Evolutionary conservation across 257 asterid genomes (phyloP), one percentile per base, ranked within the genome.

Genomic region (Fraxinus excelsior): DNA sequence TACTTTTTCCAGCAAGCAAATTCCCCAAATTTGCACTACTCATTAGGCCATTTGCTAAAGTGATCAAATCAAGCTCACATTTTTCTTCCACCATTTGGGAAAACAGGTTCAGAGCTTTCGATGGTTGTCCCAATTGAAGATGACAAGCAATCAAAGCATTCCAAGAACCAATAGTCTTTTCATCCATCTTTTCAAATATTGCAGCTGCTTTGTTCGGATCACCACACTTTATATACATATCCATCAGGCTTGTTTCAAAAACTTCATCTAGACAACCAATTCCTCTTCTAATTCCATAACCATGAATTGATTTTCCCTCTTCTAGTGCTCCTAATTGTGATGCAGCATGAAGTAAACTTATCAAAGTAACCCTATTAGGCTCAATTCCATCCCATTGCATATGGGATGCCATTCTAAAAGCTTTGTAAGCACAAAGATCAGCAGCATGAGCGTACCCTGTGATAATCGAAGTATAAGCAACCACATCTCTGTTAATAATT

Each of bases 341-440:
- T 28, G 89, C 91, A 26, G 91, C 89, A 65, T 81, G 89, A 31
- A 90, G 82, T 76, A 90, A 84, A 78, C 91, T 88, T 84, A 87
- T 90, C 74, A 88, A 78, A 7, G 96, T 90, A n/a, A 90, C 90
- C 67, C 93, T 79, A 42, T 87, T 88, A 2, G 93, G 96, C 76
- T 85, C 93, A 29, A 85, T 72, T 14, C 82, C 85, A 68, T 82
- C 73, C 75, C n/a, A 73, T 79, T 90, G 93, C 96, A 88, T 88
- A 31, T 84, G 70, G 12, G 21, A n/a, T 19, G 86, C 85, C 67
- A 87, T 72, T 66, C 77, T 31, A 32, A 90, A 88, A 53, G 88
- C 91, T 73, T 68, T 64, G 29, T 42, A 51, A 42, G 81, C 80
- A 18, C 58, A 78, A 67, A 14, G 73, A 85, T 77, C 85, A 34